Evolutionary conservation across 179 eudicot genomes (phyloP).

Genomic region (Silene noctiflora): DNA sequence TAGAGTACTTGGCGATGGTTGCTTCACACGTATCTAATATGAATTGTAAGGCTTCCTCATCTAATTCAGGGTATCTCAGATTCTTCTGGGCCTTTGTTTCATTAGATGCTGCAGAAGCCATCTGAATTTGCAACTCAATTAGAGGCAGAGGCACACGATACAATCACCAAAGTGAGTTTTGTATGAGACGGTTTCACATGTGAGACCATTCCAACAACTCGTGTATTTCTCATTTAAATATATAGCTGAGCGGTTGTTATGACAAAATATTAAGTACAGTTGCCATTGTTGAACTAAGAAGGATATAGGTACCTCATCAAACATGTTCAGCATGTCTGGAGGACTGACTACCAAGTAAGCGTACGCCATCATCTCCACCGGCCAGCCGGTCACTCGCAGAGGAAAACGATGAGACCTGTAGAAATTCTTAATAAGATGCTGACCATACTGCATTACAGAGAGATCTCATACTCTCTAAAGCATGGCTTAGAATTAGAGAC

Average conservation of each 20-base stretch:
- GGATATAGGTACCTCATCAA: constrained; percentile 52
- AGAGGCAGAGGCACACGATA: constrained; percentile 2
- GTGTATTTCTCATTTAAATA: no score
- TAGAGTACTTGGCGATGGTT: constrained; percentile 74
- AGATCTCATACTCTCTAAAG: background rate
- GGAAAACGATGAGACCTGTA: constrained; percentile 81
- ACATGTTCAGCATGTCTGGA: constrained; percentile 64
- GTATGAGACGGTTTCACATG: background rate
- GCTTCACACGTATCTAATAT: constrained; percentile 79
- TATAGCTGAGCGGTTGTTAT: no score
- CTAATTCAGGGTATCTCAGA: constrained; percentile 67
- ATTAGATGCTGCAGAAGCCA: constrained; percentile 91
- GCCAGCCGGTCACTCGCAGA: constrained; percentile 90
- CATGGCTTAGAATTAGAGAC: background rate
- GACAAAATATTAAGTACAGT: no score
- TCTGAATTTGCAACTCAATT: constrained; percentile 37
- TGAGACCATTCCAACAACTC: no score
- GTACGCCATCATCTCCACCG: constrained; percentile 89
- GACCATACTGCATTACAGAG: background rate
- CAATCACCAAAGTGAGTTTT: background rate
- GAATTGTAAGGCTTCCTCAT: constrained; percentile 69
- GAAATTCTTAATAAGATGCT: constrained; percentile 1
- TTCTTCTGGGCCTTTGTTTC: constrained; percentile 53
- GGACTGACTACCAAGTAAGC: constrained; percentile 89
- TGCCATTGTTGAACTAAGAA: no score